Percentiles rank a stretch among this genome's conserved stretches.
Evolutionary conservation across 768 basidiomycete genomes (phyloP).

Genomic region (Hysterangium stoloniferum): DNA sequence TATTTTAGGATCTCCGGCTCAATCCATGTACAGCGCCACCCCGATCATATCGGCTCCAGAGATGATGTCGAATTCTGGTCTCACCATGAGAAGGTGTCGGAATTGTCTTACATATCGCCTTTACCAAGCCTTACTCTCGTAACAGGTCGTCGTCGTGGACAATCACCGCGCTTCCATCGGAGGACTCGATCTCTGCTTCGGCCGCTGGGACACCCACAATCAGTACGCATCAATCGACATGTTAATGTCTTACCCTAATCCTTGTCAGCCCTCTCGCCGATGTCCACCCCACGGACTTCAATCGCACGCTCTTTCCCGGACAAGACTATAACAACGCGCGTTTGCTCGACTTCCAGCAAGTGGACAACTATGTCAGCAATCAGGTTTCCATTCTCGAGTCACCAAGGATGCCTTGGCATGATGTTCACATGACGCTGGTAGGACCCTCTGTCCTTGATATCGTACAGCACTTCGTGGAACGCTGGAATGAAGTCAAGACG

Average conservation of each 20-base stretch:
- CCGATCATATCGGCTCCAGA: conserved; percentile 82
- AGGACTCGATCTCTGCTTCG: conserved; percentile 93
- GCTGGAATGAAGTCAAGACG: conserved; percentile 87
- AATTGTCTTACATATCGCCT: neutral
- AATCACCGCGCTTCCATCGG: conserved; percentile 83
- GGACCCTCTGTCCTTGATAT: conserved; percentile 86
- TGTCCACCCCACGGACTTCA: conserved; percentile 82
- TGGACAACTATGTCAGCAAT: conserved; percentile 68
- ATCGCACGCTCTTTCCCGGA: conserved; percentile 69
- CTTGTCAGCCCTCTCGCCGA: conserved; percentile 66
- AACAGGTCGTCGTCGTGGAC: conserved; percentile 71
- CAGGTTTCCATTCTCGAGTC: conserved; percentile 59
- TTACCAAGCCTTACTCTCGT: no score
- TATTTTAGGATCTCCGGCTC: neutral
- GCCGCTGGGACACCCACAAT: conserved; percentile 91
- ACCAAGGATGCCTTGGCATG: conserved; percentile 92
- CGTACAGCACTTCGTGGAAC: conserved; percentile 86
- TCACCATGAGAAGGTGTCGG: conserved; percentile 73
- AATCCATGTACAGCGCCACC: conserved; percentile 48
- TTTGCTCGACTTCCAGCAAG: conserved; percentile 73
- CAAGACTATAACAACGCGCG: conserved; percentile 92
- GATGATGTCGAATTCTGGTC: conserved; percentile 84
- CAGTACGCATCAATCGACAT: conserved; percentile 30
- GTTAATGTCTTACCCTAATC: neutral
- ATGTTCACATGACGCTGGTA: conserved; percentile 82